These are phyloP conservation scores for Solanum arcanum DNA, from an alignment of 257 asterid genomes.

Conservation along the genomic window DNA sequence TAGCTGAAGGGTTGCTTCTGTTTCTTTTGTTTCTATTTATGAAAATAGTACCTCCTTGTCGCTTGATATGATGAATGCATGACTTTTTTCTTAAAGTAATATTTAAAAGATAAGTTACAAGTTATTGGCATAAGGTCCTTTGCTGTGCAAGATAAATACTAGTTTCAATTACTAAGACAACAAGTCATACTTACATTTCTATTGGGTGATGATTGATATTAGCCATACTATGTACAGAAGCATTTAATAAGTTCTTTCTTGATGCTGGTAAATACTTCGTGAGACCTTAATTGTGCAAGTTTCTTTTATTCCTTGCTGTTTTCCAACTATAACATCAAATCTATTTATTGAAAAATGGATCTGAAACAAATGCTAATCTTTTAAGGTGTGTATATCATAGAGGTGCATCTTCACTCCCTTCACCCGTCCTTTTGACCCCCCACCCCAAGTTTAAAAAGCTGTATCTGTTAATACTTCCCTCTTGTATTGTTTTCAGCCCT, in stretches of 20 bases:
- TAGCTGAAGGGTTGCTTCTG: background rate
- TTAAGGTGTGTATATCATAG: background rate
- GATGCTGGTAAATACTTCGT: background rate
- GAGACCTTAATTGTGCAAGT: background rate
- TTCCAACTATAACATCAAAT: background rate
- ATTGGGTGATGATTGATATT: background rate
- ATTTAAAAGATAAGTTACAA: background rate
- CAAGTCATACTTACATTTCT: background rate
- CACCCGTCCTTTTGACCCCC: background rate
- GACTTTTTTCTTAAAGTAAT: background rate
- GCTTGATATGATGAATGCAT: background rate
- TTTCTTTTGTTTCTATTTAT: background rate
- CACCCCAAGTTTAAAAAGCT: background rate
- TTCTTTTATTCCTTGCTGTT: background rate
- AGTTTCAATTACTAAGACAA: background rate
- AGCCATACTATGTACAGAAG: background rate
- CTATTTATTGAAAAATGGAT: background rate
- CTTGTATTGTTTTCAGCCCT: constrained; percentile 30
- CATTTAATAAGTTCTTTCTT: background rate
- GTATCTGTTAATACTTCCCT: background rate
- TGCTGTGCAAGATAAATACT: background rate
- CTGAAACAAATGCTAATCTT: background rate
- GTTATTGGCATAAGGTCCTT: background rate
- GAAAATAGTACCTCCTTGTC: background rate
- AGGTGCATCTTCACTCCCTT: background rate